phyloP scores from a whole-genome alignment of 257 asterid species.

The Lantana camara region DNA sequence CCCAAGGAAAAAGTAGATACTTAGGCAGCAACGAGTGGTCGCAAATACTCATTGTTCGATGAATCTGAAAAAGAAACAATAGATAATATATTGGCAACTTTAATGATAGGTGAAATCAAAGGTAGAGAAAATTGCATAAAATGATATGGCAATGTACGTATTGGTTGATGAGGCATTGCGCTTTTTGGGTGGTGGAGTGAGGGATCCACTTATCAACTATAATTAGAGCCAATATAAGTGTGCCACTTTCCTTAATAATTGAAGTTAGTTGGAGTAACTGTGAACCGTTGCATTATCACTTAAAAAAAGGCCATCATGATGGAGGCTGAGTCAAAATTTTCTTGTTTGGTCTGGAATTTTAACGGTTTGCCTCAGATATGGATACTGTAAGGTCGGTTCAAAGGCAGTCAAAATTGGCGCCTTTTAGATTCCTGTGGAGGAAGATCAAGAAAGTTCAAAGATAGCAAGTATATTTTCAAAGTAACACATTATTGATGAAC shows the following conservation, averaged over 20 bases:
- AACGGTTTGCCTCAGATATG: not conserved
- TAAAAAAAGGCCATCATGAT: not conserved
- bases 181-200: not conserved
- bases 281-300: not conserved
- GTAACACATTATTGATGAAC: too few relatives aligned
- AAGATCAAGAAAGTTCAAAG: not conserved
- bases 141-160: conserved; percentile 30
- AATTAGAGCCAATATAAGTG: conserved; percentile 11
- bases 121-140: not conserved
- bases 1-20: conserved; percentile 19
- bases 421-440: not conserved
- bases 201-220: conserved; percentile 34
- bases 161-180: not conserved
- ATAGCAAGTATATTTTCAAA: too few relatives aligned
- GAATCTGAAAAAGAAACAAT: conserved; percentile 15
- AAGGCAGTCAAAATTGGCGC: conserved; percentile 4
- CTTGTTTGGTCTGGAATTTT: not conserved
- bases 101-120: conserved; percentile 12
- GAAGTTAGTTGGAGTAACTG: conserved; percentile 25
- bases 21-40: conserved; percentile 20
- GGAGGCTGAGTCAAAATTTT: conserved; percentile 8
- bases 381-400: too few relatives aligned
- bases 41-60: conserved; percentile 6
- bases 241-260: conserved; percentile 33
- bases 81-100: conserved; percentile 25